Base-by-base conservation (phyloP, 2,329 filamentous ascomycete species). In the Macrophomina phaseolina region DNA sequence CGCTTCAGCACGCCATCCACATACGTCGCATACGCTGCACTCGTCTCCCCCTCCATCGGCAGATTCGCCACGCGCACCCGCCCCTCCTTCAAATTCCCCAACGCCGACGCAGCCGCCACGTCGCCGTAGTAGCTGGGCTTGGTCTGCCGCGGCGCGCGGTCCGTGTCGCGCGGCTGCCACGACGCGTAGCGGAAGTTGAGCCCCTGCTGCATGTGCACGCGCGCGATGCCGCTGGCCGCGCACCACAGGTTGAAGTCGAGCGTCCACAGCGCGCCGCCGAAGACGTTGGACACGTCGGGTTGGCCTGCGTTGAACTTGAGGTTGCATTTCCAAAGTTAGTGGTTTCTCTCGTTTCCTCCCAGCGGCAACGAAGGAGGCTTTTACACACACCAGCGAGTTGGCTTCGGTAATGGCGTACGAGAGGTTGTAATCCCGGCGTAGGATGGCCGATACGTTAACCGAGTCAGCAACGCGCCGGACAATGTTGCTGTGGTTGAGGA, bases 61-160 rank as follows among this genome's bases (percentile, higher is more conserved):
- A 89, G 71, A 61, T 85, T 80, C n/a, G 80, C 78, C 30, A 90
- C 79, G 12, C 80, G 79, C 3, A 84, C 79, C 76, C 69, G 28
- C 69, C 68, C 51, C 3, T 68, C 66, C 3, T 70, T 73, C 9
- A 81, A 71, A 66, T 84, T 75, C 1, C 84, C 83, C 2, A 90
- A 74, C 70, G 87, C 85, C 1, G 83, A 82, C 0, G 88, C 86
- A 1, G 86, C 85, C 38, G 84, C 84, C 16, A 89, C 77, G 73
- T 86, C 87, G 16, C 86, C 87, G 70, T 90, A 90, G 74, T 89
- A 91, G 0, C 88, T 87, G 0, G 88, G 78, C 72, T 88, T 89
- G 23, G 87, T 90, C 14, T 86, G 87, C 1, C 81, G 79, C 7
- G 78, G 77, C 0, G 83, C 82, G 14, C 80, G 79, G 58, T 78